These are phyloP conservation scores for Fusarium nisikadoi DNA, from an alignment of 2,329 filamentous ascomycete species.

Conservation along the genomic window DNA sequence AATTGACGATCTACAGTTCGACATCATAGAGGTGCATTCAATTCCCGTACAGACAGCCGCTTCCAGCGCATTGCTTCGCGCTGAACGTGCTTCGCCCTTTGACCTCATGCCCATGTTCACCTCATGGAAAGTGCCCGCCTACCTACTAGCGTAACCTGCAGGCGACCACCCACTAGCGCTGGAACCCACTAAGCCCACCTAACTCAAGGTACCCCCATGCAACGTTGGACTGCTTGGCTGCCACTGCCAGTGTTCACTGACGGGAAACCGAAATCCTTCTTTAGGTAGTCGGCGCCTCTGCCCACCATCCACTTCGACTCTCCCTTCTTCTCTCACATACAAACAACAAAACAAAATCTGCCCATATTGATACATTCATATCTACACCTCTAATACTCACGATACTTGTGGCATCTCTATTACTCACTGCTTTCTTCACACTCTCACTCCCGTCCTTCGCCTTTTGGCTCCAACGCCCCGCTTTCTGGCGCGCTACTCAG, in stretches of 20 bases:
- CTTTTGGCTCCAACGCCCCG: constrained; percentile 29
- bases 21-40: constrained; percentile 34
- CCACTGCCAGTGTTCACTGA: constrained; percentile 7
- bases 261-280: constrained; percentile 37
- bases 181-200: constrained; percentile 35
- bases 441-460: constrained; percentile 4
- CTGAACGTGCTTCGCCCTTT: constrained; percentile 8
- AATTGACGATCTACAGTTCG: constrained; percentile 27
- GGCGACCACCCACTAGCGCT: constrained; percentile 41
- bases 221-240: constrained; percentile 44
- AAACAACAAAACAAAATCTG: constrained; percentile 18
- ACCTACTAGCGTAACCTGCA: constrained; percentile 43
- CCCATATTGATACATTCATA: constrained; percentile 1
- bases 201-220: constrained; percentile 35
- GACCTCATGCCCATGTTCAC: constrained; percentile 7
- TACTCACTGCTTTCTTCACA: constrained; percentile 18
- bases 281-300: constrained; percentile 39
- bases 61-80: constrained; percentile 3
- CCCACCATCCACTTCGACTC: constrained; percentile 36
- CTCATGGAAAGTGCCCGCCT: constrained; percentile 32
- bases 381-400: constrained; percentile 4
- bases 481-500: constrained; percentile 39
- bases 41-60: constrained; percentile 13
- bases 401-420: background rate
- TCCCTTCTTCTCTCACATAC: constrained; percentile 27